Evolutionary conservation across 805 yeast species (phyloP).

Genomic region (Nakazawaea ishiwadae): DNA sequence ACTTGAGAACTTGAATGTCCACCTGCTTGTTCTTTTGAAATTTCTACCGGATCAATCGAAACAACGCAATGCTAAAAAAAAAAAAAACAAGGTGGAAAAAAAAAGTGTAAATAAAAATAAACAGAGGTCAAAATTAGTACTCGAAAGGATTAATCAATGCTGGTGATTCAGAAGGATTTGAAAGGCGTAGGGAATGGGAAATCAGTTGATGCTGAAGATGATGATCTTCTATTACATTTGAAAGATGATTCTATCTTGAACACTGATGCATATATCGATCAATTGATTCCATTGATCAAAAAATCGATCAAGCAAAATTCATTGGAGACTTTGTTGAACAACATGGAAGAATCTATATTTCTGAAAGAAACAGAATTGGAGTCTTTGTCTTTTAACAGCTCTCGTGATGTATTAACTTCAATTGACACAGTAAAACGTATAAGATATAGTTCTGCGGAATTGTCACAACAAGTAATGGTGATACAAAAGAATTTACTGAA

Average conservation of each 20-base stretch:
- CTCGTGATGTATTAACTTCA: conserved; percentile 50
- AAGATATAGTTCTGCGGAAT: conserved; percentile 48
- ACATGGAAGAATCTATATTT: conserved; percentile 51
- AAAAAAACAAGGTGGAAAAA: conserved; percentile 1
- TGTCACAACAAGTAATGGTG: conserved; percentile 49
- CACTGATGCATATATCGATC: conserved; percentile 72
- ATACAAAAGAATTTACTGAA: conserved; percentile 55
- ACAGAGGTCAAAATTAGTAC: neutral
- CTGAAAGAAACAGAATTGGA: conserved; percentile 62
- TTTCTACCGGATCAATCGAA: no score
- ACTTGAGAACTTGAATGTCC: no score
- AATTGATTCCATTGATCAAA: conserved; percentile 70
- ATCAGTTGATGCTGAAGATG: conserved; percentile 39
- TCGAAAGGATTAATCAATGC: neutral
- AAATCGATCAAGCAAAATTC: conserved; percentile 52
- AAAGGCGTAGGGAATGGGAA: conserved; percentile 20
- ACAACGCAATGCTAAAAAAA: neutral
- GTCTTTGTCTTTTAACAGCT: conserved; percentile 54
- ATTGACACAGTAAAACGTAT: conserved; percentile 61
- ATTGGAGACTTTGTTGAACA: conserved; percentile 50
- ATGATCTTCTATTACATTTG: conserved; percentile 20
- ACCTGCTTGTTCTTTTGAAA: no score
- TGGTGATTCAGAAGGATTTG: conserved; percentile 6
- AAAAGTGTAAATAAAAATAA: neutral
- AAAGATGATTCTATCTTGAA: conserved; percentile 32